phyloP scores from a whole-genome alignment of 768 basidiomycete genomes.

The Termitomyces sp. region DNA sequence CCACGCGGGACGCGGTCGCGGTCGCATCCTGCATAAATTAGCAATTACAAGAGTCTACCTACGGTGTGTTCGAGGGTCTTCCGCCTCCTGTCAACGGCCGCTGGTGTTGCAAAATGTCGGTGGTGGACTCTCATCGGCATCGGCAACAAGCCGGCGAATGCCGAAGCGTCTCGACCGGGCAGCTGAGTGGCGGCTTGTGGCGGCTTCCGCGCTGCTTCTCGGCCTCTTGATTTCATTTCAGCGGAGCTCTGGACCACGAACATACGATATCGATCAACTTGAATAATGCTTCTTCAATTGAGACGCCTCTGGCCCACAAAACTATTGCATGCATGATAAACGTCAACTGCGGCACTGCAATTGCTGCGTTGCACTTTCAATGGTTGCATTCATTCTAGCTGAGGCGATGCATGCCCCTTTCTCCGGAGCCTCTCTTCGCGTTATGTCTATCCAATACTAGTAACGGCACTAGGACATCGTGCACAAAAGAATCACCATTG shows the following conservation, averaged over 20 bases:
- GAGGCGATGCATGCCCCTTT: not conserved
- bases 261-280: no score
- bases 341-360: not conserved
- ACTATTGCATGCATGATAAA: not conserved
- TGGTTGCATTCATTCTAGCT: not conserved
- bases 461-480: not conserved
- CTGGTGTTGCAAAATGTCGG: no score
- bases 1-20: no score
- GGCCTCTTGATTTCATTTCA: not conserved
- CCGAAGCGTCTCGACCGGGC: no score
- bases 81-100: no score
- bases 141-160: no score
- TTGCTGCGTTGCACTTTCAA: not conserved
- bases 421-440: not conserved
- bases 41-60: no score
- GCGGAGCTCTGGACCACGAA: not conserved
- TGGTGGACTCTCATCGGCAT: no score
- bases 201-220: not conserved
- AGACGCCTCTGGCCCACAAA: not conserved
- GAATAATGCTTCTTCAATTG: not conserved
- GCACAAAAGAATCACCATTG: not conserved
- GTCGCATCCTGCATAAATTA: no score
- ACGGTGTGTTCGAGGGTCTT: no score
- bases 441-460: not conserved
- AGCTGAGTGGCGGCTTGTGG: no score